Evolutionary conservation across 331 rosid species (phyloP).

Genomic region (Malus hybrid): DNA sequence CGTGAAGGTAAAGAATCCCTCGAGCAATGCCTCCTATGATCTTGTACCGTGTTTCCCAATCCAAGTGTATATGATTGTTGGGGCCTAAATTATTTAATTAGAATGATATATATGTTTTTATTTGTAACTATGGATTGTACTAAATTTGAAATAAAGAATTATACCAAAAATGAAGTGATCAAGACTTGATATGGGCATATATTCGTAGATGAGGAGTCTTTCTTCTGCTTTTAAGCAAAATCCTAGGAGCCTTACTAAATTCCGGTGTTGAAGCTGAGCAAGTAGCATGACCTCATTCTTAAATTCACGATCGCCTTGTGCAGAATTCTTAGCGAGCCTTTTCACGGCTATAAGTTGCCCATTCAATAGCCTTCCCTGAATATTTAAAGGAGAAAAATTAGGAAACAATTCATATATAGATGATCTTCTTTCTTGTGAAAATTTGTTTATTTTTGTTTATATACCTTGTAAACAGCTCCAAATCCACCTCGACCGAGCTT

Average conservation of each 20-base stretch:
- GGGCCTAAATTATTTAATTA: background rate
- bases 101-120: background rate
- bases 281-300: constrained; percentile 4
- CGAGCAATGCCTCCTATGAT: constrained; percentile 13
- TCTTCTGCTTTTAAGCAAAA: constrained; percentile 12
- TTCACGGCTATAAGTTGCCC: constrained; percentile 16
- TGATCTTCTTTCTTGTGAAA: background rate
- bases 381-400: background rate
- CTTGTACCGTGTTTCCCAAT: constrained; percentile 13
- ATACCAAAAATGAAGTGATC: constrained; percentile 20
- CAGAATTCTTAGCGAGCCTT: constrained; percentile 9
- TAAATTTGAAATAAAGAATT: background rate
- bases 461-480: constrained; percentile 21
- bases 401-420: background rate
- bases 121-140: background rate
- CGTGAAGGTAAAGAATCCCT: constrained; percentile 15
- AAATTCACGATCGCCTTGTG: constrained; percentile 21
- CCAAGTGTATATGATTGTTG: background rate
- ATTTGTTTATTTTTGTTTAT: background rate
- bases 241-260: constrained; percentile 19
- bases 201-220: constrained; percentile 22
- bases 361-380: constrained; percentile 1
- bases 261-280: constrained; percentile 23
- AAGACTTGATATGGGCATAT: constrained; percentile 8
- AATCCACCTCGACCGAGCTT: constrained; percentile 21